Percentiles rank a stretch among this genome's conserved stretches.
These are phyloP conservation scores for Suhomyces pyralidae DNA, from an alignment of 805 yeast genomes.

Conservation along the genomic window DNA sequence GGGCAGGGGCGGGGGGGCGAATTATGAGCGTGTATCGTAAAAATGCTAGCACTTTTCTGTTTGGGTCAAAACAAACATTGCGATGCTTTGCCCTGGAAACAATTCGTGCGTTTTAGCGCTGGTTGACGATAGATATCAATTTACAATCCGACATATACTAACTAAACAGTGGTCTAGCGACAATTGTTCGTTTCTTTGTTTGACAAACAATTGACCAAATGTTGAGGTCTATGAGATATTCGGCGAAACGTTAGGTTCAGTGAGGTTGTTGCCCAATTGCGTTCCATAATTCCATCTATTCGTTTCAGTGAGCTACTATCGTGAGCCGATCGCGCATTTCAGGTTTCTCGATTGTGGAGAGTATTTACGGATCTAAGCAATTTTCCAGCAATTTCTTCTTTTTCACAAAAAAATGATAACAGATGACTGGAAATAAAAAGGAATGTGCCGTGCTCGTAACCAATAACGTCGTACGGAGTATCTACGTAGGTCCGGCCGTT, in stretches of 20 bases:
- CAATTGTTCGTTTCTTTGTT: not conserved
- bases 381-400: not conserved
- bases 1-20: no score
- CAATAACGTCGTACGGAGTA: not conserved
- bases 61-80: not conserved
- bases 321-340: not conserved
- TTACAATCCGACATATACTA: not conserved
- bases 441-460: not conserved
- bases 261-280: not conserved
- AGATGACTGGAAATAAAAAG: not conserved
- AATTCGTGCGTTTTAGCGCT: not conserved
- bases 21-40: not conserved
- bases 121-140: not conserved
- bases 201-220: not conserved
- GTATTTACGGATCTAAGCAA: not conserved
- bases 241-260: not conserved
- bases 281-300: not conserved
- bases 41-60: not conserved
- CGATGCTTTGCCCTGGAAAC: not conserved
- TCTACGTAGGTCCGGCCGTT: not conserved
- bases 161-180: not conserved
- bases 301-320: not conserved
- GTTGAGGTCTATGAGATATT: not conserved
- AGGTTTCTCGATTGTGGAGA: not conserved
- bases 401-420: not conserved